A percentile compares a stretch with the other conserved stretches of the same genome.
Evolutionary conservation across 2,329 filamentous ascomycete genomes (phyloP).

Genomic region (Mycosphaerella arachidis): DNA sequence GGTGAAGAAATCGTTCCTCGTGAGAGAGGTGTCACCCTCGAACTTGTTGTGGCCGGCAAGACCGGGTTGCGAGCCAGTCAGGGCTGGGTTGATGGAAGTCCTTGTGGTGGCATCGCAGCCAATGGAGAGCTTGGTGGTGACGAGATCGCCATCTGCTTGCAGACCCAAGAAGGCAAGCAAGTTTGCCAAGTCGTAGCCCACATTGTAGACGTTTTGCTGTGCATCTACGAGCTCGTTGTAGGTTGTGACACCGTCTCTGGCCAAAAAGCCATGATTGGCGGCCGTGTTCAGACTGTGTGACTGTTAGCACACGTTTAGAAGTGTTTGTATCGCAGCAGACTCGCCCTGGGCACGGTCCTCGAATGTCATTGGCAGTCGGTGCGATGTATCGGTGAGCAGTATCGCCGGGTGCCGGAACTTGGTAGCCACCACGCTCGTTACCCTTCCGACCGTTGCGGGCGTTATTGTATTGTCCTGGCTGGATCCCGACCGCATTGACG

Average conservation of each 20-base stretch:
- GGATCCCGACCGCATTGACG: constrained; percentile 33
- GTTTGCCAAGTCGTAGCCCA: constrained; percentile 40
- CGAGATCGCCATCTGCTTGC: constrained; percentile 38
- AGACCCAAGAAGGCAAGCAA: constrained; percentile 40
- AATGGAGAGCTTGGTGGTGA: constrained; percentile 42
- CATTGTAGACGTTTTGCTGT: constrained; percentile 45
- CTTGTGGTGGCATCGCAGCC: constrained; percentile 44
- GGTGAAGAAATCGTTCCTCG: constrained; percentile 40
- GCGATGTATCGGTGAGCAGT: constrained; percentile 36
- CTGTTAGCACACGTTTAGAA: constrained; percentile 38
- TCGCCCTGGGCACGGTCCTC: constrained; percentile 27
- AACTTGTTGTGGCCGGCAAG: constrained; percentile 44
- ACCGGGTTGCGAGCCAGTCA: constrained; percentile 39
- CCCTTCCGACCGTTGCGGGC: constrained; percentile 42
- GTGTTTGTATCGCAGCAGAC: not conserved
- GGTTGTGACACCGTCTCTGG: constrained; percentile 41
- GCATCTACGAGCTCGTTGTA: constrained; percentile 43
- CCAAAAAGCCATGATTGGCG: constrained; percentile 43
- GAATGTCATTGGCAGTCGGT: constrained; percentile 38
- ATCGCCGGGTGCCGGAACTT: constrained; percentile 43
- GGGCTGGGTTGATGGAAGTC: constrained; percentile 34
- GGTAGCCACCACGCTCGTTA: constrained; percentile 40
- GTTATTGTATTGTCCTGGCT: constrained; percentile 39
- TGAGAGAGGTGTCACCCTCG: constrained; percentile 40
- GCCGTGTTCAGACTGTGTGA: constrained; percentile 43